These are phyloP conservation scores for Takashimella koratensis DNA, from an alignment of 1,284 basidiomycete genomes.

Conservation along the genomic window DNA sequence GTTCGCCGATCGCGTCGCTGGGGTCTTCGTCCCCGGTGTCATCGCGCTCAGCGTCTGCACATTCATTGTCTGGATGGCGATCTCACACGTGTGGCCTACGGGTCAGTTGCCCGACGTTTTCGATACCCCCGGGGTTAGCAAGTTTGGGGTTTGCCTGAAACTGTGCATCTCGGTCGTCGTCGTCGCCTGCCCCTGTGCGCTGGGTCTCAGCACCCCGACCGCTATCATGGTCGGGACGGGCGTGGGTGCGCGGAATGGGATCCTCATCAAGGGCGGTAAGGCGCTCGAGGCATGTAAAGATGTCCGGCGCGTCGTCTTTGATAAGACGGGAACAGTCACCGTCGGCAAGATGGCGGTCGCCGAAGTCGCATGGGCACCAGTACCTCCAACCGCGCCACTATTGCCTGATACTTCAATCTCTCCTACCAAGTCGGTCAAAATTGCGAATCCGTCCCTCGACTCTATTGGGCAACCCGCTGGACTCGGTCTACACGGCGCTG, in stretches of 20 bases:
- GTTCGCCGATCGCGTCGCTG: constrained; percentile 91
- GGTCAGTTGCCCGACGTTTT: constrained; percentile 74
- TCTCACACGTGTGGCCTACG: constrained; percentile 56
- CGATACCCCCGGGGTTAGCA: constrained; percentile 73
- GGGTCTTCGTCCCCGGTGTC: constrained; percentile 91
- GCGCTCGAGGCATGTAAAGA: constrained; percentile 86
- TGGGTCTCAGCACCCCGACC: constrained; percentile 93
- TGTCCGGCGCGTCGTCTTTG: constrained; percentile 78
- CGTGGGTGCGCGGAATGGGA: constrained; percentile 93
- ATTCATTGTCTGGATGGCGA: constrained; percentile 77
- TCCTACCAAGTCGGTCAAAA: constrained; percentile 6
- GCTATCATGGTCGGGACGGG: constrained; percentile 99
- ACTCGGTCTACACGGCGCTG: not conserved
- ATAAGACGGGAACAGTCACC: constrained; percentile 98
- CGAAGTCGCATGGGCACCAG: constrained; percentile 69
- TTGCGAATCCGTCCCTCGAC: no score
- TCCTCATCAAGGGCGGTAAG: constrained; percentile 94
- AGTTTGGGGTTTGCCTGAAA: constrained; percentile 89
- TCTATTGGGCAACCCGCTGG: constrained; percentile 26
- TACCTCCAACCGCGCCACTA: constrained; percentile 13
- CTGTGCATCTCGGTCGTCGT: constrained; percentile 98
- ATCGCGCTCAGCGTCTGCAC: constrained; percentile 77
- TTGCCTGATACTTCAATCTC: not conserved
- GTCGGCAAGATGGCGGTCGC: constrained; percentile 75
- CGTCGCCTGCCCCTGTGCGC: constrained; percentile 96